These are phyloP conservation scores for Psilocybe cubensis DNA, from an alignment of 768 basidiomycete species.

Conservation along the genomic window DNA sequence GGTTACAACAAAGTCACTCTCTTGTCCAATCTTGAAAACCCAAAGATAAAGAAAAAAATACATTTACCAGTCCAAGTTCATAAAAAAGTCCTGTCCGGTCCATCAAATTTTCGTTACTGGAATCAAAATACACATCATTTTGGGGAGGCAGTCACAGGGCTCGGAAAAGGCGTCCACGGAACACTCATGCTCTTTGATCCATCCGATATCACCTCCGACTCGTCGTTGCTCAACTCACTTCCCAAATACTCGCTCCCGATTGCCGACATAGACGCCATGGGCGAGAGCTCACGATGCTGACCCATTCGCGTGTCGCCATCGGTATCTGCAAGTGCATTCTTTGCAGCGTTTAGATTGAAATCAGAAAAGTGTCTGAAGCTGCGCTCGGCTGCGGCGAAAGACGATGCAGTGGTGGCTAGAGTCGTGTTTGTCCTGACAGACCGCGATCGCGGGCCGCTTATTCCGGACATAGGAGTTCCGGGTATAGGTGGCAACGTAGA, in stretches of 20 bases:
- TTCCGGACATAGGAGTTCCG: slow-evolving; percentile 9
- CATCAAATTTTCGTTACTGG: too few species aligned
- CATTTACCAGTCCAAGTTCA: too few species aligned
- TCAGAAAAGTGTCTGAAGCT: neutral
- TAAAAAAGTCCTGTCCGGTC: too few species aligned
- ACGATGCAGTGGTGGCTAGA: neutral
- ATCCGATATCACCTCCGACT: neutral
- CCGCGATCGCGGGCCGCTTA: neutral
- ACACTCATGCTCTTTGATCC: too few species aligned
- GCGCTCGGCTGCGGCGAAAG: neutral
- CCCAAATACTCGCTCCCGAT: neutral
- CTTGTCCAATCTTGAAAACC: too few species aligned
- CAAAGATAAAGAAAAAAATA: too few species aligned
- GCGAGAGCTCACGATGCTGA: neutral
- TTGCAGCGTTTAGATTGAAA: neutral
- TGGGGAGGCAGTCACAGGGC: neutral
- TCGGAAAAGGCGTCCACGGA: neutral
- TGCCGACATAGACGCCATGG: neutral
- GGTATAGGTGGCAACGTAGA: slow-evolving; percentile 13
- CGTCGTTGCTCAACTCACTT: neutral
- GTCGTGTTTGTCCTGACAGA: neutral
- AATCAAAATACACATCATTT: too few species aligned
- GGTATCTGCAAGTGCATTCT: neutral
- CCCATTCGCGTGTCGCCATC: neutral
- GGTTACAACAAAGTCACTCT: too few species aligned